phyloP scores from a whole-genome alignment of 208 protist genomes.

The Histomonas meleagridis region DNA sequence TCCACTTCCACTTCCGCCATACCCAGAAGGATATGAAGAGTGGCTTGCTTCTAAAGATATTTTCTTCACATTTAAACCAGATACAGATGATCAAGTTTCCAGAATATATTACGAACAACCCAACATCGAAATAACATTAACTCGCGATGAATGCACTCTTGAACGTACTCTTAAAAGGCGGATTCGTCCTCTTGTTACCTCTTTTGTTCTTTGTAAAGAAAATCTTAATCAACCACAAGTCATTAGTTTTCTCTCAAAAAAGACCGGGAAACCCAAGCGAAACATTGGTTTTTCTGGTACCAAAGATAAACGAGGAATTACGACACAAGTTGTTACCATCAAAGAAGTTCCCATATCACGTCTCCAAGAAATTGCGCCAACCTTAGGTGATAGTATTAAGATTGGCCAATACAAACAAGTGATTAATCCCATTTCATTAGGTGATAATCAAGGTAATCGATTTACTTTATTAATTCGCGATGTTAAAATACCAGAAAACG shows the following conservation, averaged over 20 bases:
- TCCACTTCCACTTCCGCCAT: not conserved
- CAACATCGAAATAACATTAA: not conserved
- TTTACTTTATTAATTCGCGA: not conserved
- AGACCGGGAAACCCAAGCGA: not conserved
- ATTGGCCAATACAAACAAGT: not conserved
- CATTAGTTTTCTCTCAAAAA: not conserved
- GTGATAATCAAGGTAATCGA: not conserved
- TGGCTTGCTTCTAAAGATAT: not conserved
- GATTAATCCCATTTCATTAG: slow-evolving; percentile 1
- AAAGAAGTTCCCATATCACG: not conserved
- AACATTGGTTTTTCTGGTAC: not conserved
- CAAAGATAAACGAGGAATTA: slow-evolving; percentile 26
- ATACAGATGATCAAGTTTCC: not conserved
- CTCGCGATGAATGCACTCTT: not conserved
- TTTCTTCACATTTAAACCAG: not conserved
- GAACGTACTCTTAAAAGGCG: not conserved
- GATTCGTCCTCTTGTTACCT: not conserved
- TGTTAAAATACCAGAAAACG: not conserved
- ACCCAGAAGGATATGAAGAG: slow-evolving; percentile 10
- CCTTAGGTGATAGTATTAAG: not conserved
- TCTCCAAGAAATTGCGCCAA: not conserved
- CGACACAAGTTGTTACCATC: not conserved
- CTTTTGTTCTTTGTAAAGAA: not conserved
- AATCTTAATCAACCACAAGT: not conserved
- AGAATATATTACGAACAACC: not conserved